Conservation (phyloP, 495 filamentous ascomycete species). For the Trypethelium eluteriae region DNA sequence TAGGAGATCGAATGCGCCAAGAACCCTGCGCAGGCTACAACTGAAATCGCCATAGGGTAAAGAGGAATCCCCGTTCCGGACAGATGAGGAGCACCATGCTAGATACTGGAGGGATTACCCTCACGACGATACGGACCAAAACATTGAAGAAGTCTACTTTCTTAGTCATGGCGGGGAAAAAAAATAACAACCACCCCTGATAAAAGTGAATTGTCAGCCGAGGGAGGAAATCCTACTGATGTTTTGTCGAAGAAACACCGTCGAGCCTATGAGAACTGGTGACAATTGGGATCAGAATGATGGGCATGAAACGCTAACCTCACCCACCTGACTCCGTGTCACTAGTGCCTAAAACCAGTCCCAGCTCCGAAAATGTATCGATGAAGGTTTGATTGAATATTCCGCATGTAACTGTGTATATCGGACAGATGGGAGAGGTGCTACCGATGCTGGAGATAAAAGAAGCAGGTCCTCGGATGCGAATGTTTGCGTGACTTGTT, state of each 20-base stretch:
- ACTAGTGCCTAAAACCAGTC: neutral
- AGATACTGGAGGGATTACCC: neutral
- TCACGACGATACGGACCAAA: neutral
- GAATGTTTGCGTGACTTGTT: neutral
- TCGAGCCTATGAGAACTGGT: neutral
- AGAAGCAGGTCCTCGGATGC: neutral
- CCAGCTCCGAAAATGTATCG: neutral
- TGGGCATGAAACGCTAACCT: neutral
- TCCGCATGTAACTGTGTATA: neutral
- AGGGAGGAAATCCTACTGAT: neutral
- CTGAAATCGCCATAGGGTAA: neutral
- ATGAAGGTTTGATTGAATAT: neutral
- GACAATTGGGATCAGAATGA: neutral
- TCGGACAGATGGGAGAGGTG: neutral
- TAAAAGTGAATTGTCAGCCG: neutral
- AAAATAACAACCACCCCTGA: neutral
- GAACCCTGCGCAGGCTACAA: neutral
- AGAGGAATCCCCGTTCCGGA: neutral
- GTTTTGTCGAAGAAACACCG: neutral
- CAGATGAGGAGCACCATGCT: neutral
- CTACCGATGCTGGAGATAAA: neutral
- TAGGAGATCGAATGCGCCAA: neutral
- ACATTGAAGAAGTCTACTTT: neutral
- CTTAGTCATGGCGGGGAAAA: neutral
- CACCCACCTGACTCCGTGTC: neutral